Evolutionary conservation across 805 yeast species (phyloP), one percentile per base, ranked within the genome.

Genomic region (Saccharomyces cerevisiae): DNA sequence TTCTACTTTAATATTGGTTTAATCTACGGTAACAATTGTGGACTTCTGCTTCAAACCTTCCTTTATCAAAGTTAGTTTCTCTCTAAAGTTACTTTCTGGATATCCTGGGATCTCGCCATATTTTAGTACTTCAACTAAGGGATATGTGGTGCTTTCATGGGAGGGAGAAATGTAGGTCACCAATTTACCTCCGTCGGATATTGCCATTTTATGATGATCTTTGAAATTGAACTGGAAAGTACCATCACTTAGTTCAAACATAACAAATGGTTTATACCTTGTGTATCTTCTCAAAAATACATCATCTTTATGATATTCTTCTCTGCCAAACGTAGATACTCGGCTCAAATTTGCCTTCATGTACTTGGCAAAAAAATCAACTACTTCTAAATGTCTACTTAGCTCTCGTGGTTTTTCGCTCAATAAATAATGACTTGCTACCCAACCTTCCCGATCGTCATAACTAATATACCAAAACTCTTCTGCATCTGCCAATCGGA

Each of bases 241-340:
- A 22, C 96, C 97, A 66, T 90, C 89, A 66, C 96, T 88, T 74
- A 94, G 73, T 69, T 89, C 92, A 74, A 94, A 94, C 95, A 91
- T 87, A 53, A 91, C 89, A 68, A 81, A 89, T 58, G 83, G 84
- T 48, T 83, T 79, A 52, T 84, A 83, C 69, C 98, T 83, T 26
- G 89, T 82, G 67, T 87, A 89, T 62, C 95, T 79, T 74, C 94
- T 83, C 59, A 92, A 76, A 68, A 87, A 90, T 11, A 88, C 85
- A 56, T 81, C 82, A 59, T 83, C 88, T 56, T 79, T 78, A 61
- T 83, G 76, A 49, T 65, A 73, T 53, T 78, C 81, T 54, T 80
- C 81, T 55, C 82, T 83, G n/a, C 64, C 64, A 55, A 69, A 68
- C 26, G 71, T 68, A 50, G 91, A 83, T 32, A 85, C 89, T 65